Evolutionary conservation across 2,329 filamentous ascomycete species (phyloP).

Genomic region (Nothophoma quercina): DNA sequence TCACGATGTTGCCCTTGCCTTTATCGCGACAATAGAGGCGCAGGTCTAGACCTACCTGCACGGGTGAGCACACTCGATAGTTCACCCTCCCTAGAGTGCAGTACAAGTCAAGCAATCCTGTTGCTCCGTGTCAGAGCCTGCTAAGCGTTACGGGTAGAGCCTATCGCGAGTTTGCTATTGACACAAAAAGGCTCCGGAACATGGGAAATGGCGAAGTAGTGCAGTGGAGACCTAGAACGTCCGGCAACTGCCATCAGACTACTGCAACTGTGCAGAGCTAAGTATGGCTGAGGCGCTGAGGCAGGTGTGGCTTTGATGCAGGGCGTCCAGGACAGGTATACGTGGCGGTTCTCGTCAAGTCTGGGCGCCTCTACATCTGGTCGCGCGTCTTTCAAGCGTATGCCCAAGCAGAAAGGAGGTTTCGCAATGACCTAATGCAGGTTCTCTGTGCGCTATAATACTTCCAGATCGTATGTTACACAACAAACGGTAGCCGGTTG

Average conservation of each 20-base stretch:
- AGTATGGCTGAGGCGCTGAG: not conserved
- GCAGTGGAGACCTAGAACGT: not conserved
- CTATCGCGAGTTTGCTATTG: not conserved
- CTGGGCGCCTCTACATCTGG: not conserved
- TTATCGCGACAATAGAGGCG: slow-evolving; percentile 4
- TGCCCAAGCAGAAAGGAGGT: not conserved
- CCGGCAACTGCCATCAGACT: not conserved
- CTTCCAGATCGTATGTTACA: not conserved
- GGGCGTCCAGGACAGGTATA: not conserved
- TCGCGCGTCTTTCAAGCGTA: not conserved
- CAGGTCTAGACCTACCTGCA: slow-evolving; percentile 10
- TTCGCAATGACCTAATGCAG: no score
- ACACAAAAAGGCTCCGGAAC: not conserved
- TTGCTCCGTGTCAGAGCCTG: not conserved
- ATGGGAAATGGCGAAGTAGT: not conserved
- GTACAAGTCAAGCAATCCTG: not conserved
- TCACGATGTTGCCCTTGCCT: not conserved
- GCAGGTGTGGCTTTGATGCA: slow-evolving; percentile 3
- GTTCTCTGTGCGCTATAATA: no score
- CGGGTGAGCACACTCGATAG: not conserved
- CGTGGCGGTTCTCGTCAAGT: slow-evolving; percentile 2
- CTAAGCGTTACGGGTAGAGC: not conserved
- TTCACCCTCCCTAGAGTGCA: not conserved
- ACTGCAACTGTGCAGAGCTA: not conserved
- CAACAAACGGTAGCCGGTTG: not conserved